A percentile compares a stretch with the other conserved stretches of the same genome.
phyloP scores from a whole-genome alignment of 768 basidiomycete species.

The Paxillus ammoniavirescens region DNA sequence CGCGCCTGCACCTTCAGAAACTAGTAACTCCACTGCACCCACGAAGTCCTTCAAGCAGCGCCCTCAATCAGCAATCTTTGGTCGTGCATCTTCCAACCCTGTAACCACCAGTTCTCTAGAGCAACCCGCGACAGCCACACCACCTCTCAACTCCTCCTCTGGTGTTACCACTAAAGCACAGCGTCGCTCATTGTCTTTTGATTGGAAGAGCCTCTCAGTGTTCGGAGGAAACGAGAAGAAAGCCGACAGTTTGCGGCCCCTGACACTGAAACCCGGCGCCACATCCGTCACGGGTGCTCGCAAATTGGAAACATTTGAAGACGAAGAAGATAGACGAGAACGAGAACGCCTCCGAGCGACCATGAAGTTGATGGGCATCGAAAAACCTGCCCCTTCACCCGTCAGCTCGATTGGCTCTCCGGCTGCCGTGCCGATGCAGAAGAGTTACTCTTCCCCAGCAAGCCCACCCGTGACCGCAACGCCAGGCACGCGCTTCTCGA shows the following conservation, averaged over 20 bases:
- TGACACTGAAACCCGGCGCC: constrained; percentile 70
- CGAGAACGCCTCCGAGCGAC: constrained; percentile 86
- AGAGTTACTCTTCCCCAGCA: constrained; percentile 39
- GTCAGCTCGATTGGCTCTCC: constrained; percentile 18
- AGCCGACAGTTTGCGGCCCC: constrained; percentile 59
- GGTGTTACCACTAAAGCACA: constrained; percentile 42
- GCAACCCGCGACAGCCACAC: constrained; percentile 18
- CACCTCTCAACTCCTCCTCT: constrained; percentile 23
- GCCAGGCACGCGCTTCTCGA: constrained; percentile 58
- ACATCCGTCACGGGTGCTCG: constrained; percentile 58
- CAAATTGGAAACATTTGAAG: constrained; percentile 84
- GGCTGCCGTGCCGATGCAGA: constrained; percentile 37
- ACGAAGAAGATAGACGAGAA: constrained; percentile 88
- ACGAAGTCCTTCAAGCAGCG: constrained; percentile 42
- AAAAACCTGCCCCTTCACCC: constrained; percentile 54
- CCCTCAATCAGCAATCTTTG: constrained; percentile 61
- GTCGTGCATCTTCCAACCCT: constrained; percentile 36
- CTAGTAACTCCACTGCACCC: constrained; percentile 18
- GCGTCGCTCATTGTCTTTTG: constrained; percentile 79
- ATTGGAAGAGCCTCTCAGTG: constrained; percentile 78
- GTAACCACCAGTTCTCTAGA: constrained; percentile 33
- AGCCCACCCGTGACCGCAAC: constrained; percentile 25
- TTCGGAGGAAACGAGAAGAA: constrained; percentile 66
- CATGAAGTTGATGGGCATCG: constrained; percentile 94
- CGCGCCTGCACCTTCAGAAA: constrained; percentile 29